Base-by-base conservation (phyloP, 192 early-diverging fungal species). In the Coemansia sp. region DNA sequence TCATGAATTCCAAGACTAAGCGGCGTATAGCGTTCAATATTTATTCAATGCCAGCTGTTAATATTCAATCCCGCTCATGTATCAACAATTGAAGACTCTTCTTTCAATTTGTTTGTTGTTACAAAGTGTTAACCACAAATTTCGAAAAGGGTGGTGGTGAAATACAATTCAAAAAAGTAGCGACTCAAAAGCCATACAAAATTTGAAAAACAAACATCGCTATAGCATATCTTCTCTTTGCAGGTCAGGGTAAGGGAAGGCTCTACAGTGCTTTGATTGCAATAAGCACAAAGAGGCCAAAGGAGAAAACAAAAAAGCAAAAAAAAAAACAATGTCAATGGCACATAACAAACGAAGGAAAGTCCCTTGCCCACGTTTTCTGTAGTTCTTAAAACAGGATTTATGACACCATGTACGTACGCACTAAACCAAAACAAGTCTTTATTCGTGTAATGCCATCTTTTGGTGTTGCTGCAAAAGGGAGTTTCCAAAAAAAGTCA, bases 261-360 rank as follows among this genome's bases (percentile, higher is more conserved):
- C 18, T 5, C 13, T 16, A 13, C 18, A 43, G 48, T 25, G 48
- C 48, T 51, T 51, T 51, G 48, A 23, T 51, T 51, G 48, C 48
- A 51, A 51, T 51, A 51, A 51, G 48, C 48, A 51, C 48, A 51
- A 51, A 51, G 48, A 51, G 26, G 23, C 48, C 48, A 51, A 51
- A 51, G 25, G 1, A 43, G 18, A 43, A 43, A 4, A 43, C 4
- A 4, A 4, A 43, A 43, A 43, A 43, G 40, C 12, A 13, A 18
- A 43, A 43, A 13, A 13, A 1, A 51, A 23, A 26, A 25, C 21
- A 25, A 8, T 40, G 39, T 40, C 39, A 26, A 51, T 1, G 13
- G 25, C 25, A 25, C 43, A 46, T 20, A 20, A 15, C n/a, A 18
- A 20, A n/a, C 43, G n/a, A 46, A n/a, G n/a, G n/a, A 15, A n/a